phyloP scores from a whole-genome alignment of 768 basidiomycete species.

The Macrolepiota albuminosa region DNA sequence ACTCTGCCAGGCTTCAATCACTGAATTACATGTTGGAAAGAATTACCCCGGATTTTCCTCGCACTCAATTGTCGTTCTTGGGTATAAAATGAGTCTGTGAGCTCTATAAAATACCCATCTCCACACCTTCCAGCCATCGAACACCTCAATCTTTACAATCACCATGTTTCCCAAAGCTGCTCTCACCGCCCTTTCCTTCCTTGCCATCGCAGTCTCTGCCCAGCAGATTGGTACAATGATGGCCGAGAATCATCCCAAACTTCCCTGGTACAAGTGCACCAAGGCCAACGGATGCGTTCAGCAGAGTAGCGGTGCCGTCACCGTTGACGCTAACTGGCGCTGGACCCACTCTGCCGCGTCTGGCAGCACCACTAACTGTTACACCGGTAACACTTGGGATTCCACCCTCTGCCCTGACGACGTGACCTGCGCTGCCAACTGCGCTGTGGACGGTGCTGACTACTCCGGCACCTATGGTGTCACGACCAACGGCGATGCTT shows the following conservation, averaged over 20 bases:
- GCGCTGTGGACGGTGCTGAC: slow-evolving; percentile 42
- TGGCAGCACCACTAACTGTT: slow-evolving; percentile 36
- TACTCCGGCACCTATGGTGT: slow-evolving; percentile 51
- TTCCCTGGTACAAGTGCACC: slow-evolving; percentile 45
- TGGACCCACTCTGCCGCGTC: slow-evolving; percentile 37
- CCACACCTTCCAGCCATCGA: neutral
- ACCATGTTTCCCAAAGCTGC: slow-evolving; percentile 35
- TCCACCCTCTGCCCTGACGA: slow-evolving; percentile 44
- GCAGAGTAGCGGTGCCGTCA: slow-evolving; percentile 30
- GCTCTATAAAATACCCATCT: neutral
- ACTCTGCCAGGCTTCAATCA: neutral
- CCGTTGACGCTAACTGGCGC: slow-evolving; percentile 56
- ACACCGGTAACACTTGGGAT: slow-evolving; percentile 56
- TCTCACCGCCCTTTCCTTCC: slow-evolving; percentile 33
- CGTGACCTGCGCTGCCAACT: slow-evolving; percentile 38
- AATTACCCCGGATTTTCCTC: slow-evolving; percentile 8
- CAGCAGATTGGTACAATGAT: slow-evolving; percentile 51
- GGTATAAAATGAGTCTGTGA: neutral
- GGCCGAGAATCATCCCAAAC: slow-evolving; percentile 20
- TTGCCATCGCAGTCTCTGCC: slow-evolving; percentile 12
- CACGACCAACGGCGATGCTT: slow-evolving; percentile 33
- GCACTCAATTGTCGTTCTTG: neutral
- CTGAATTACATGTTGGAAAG: neutral
- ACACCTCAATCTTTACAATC: neutral
- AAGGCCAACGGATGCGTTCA: slow-evolving; percentile 33